A percentile compares a stretch with the other conserved stretches of the same genome.
Evolutionary conservation across 2,329 filamentous ascomycete genomes (phyloP).

Genomic region (Ophiostoma ips): DNA sequence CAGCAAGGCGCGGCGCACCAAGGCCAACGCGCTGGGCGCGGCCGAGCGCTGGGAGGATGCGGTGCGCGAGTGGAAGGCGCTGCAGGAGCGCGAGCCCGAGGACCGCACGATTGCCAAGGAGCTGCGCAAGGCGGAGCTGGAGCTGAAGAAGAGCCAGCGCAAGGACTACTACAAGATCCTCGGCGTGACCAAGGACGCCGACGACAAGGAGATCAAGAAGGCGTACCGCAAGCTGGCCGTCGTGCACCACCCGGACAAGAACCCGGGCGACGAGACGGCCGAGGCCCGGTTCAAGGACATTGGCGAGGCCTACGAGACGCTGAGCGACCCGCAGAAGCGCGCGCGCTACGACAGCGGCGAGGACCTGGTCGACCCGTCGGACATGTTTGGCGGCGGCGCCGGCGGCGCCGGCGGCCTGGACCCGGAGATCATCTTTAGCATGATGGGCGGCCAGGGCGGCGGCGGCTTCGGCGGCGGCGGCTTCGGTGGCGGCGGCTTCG

Average conservation of each 20-base stretch:
- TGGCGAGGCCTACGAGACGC: constrained; percentile 87
- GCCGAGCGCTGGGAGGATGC: constrained; percentile 87
- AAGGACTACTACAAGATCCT: constrained; percentile 99
- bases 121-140: constrained; percentile 77
- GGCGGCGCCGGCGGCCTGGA: constrained; percentile 55
- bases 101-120: constrained; percentile 74
- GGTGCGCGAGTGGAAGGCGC: constrained; percentile 73
- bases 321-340: constrained; percentile 90
- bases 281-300: constrained; percentile 96
- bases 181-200: constrained; percentile 71
- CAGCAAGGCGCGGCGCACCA: constrained; percentile 82
- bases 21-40: constrained; percentile 76
- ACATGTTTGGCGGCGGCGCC: constrained; percentile 64
- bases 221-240: constrained; percentile 93
- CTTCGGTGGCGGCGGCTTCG: constrained; percentile 31
- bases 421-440: constrained; percentile 67
- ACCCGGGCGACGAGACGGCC: constrained; percentile 70
- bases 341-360: constrained; percentile 85
- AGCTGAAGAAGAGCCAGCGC: constrained; percentile 91
- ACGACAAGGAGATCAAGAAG: constrained; percentile 81
- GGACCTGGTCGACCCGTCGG: constrained; percentile 74
- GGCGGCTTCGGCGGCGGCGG: constrained; percentile 33
- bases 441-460: constrained; percentile 55
- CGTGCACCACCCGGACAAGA: constrained; percentile 94
- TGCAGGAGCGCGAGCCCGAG: constrained; percentile 69